Evolutionary conservation across 305 asterid species (phyloP), one percentile per base, ranked within the genome.

Genomic region (Fraxinus xanthoxyloides): DNA sequence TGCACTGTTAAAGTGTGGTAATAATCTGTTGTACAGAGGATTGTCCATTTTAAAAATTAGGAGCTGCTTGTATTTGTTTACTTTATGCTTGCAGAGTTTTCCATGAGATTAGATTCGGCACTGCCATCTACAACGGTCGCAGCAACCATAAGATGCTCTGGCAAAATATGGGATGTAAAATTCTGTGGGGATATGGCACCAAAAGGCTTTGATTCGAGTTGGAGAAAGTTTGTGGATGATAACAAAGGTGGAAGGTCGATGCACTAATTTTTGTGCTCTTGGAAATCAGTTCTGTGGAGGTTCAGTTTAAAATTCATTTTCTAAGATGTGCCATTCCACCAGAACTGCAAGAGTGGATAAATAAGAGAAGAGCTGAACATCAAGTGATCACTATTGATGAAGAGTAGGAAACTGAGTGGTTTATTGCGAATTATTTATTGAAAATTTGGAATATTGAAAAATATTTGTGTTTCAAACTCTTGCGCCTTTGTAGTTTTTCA

Each of bases 261-360:
- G 85, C 43, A 26, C 15, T 83, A 8, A 54, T 83, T 5, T 81
- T 81, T 76, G 84, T 81, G 72, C 46, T 83, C 35, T 23, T 78
- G 79, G 85, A 81, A 65, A 31, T 40, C 77, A 32, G 78, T 43
- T 13, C 26, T 7, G 78, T 24, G 8, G 70, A 65, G 61, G 61
- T 83, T 5, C 56, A 15, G 46, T 48, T 83, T 24, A 79, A 75
- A 75, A 80, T 82, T 78, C 87, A 83, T 30, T 81, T 86, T 43
- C 76, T 86, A 32, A 79, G 81, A 38, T 76, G 84, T 4, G 79
- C 72, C 28, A 74, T 84, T 48, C 89, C 85, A 0, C 31, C 80
- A 26, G 85, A 85, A 83, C 34, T 82, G 56, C 56, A 63, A 28
- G 77, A 48, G 82, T 40, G 54, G 73, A 26, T 65, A 24, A 26